Evolutionary conservation across 2,329 filamentous ascomycete genomes (phyloP), one percentile per base, ranked within the genome.

Genomic region (Raffaelea albimanens): DNA sequence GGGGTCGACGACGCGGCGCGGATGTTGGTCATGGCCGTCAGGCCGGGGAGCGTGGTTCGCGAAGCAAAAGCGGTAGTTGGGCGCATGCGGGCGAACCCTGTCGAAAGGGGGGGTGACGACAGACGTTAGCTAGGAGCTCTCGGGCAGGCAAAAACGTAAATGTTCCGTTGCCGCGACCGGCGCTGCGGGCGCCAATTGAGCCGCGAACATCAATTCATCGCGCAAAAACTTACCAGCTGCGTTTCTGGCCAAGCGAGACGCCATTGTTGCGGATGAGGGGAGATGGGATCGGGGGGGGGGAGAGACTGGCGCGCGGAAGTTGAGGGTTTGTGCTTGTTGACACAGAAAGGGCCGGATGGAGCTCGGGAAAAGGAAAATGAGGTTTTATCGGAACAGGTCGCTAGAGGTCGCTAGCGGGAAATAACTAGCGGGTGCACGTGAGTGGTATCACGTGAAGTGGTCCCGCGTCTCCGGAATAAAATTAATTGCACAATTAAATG

Each of bases 161-260:
- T n/a, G n/a, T n/a, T n/a, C n/a, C n/a, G n/a, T n/a, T n/a, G n/a
- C n/a, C n/a, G n/a, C n/a, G n/a, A n/a, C n/a, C n/a, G 25, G 25
- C 13, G 7, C 25, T 29, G 25, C 25, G 25, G 25, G 25, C 25
- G 16, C 38, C 47, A 43, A 44, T 45, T 19, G 31, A n/a, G 13
- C 25, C 20, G 5, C 3, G 16, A 19, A 9, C 11, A 14, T 42
- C 43, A 34, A 21, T 25, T 14, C 19, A 19, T 39, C 18, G 7
- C 18, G 36, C n/a, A 10, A 20, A 29, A 45, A 82, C 88, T 70
- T 82, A 97, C 91, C 87, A 74, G 91, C 76, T 75, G 89, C 88
- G 80, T 83, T 90, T 81, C 87, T 89, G 80, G 85, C 88, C 76
- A 97, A 80, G 79, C 90, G 88, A 73, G 88, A 95, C 79, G 91